phyloP scores from a whole-genome alignment of 352 stramenopile genomes.

The Pythium rishiriense region DNA sequence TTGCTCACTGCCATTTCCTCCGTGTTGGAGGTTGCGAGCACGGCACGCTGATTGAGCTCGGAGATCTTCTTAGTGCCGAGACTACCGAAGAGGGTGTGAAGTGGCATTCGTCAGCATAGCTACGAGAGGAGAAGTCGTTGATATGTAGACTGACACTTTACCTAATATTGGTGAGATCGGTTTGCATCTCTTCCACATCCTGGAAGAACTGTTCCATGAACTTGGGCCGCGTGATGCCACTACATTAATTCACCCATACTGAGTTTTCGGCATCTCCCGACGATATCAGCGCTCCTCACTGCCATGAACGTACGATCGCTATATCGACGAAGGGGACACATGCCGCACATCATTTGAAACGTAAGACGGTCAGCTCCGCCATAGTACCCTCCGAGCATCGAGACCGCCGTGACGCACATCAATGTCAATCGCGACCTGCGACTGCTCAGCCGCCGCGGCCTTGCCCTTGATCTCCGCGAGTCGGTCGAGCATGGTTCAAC shows the following conservation, averaged over 20 bases:
- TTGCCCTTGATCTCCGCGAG: slow-evolving; percentile 75
- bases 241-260: slow-evolving; percentile 22
- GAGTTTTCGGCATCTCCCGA: not conserved
- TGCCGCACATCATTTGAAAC: not conserved
- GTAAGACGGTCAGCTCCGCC: not conserved
- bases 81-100: slow-evolving; percentile 26
- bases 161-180: slow-evolving; percentile 90
- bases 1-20: slow-evolving; percentile 91
- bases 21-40: slow-evolving; percentile 91
- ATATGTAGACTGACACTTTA: slow-evolving; percentile 14
- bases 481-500: slow-evolving; percentile 58
- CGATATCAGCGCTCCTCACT: not conserved
- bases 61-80: slow-evolving; percentile 90
- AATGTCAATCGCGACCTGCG: slow-evolving; percentile 63
- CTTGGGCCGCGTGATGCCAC: slow-evolving; percentile 64
- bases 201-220: slow-evolving; percentile 96
- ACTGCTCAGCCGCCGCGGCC: slow-evolving; percentile 21
- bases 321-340: not conserved
- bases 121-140: no score
- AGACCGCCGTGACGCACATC: slow-evolving; percentile 35
- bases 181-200: slow-evolving; percentile 95
- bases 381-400: not conserved
- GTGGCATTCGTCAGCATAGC: no score
- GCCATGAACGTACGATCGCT: slow-evolving; percentile 1
- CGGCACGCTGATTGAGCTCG: slow-evolving; percentile 92